A percentile compares a stretch with the other conserved stretches of the same genome.
Conservation (phyloP, 1,284 basidiomycete genomes). For the Moesziomyces sp. region DNA sequence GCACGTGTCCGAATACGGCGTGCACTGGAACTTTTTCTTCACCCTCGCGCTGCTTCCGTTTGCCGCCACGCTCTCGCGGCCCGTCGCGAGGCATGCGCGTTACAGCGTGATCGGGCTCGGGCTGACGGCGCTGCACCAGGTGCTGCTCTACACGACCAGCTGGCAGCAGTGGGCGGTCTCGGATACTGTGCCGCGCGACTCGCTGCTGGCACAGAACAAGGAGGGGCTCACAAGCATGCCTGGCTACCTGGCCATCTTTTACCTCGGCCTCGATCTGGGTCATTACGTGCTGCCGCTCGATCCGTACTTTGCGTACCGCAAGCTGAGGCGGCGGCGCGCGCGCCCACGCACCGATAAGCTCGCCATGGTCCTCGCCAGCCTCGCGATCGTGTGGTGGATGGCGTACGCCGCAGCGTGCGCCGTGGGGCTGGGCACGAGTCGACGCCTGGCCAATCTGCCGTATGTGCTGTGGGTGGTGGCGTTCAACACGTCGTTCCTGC, state of each 20-base stretch:
- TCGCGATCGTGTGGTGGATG: slow-evolving; percentile 82
- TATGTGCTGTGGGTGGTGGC: slow-evolving; percentile 91
- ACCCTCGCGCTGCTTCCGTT: slow-evolving; percentile 85
- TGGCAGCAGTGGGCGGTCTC: slow-evolving; percentile 54
- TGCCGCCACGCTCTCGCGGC: slow-evolving; percentile 73
- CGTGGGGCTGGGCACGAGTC: slow-evolving; percentile 28
- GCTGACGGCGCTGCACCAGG: slow-evolving; percentile 67
- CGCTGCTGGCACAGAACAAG: slow-evolving; percentile 84
- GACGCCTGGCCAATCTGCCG: slow-evolving; percentile 74
- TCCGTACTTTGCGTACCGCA: slow-evolving; percentile 70
- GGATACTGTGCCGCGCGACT: slow-evolving; percentile 69
- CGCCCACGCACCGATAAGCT: slow-evolving; percentile 41
- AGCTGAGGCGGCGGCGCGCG: slow-evolving; percentile 4
- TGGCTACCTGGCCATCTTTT: slow-evolving; percentile 89
- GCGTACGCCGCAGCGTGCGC: slow-evolving; percentile 69
- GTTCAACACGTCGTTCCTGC: slow-evolving; percentile 86
- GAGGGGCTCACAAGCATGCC: slow-evolving; percentile 86
- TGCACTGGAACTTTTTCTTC: slow-evolving; percentile 99
- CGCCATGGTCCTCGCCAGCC: slow-evolving; percentile 72
- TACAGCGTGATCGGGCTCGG: slow-evolving; percentile 76
- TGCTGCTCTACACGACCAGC: slow-evolving; percentile 18
- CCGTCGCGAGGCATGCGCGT: slow-evolving; percentile 72
- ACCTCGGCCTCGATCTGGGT: slow-evolving; percentile 84
- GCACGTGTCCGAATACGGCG: slow-evolving; percentile 94
- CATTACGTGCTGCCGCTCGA: slow-evolving; percentile 82